These are phyloP conservation scores for Xylaria sp. DNA, from an alignment of 2,329 filamentous ascomycete genomes.

Conservation along the genomic window DNA sequence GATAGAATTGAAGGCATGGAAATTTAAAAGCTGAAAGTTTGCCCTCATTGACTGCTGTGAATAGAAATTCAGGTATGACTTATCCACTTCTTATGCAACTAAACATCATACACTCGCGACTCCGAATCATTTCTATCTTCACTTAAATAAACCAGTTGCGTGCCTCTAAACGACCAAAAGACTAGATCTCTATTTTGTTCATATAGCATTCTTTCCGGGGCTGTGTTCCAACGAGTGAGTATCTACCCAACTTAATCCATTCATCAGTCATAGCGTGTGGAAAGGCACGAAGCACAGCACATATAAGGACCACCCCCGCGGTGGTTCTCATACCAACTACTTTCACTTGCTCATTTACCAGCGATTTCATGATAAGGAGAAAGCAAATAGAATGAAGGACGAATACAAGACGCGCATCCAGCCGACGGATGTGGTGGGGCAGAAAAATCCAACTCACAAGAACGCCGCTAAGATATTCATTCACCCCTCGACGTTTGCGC, in stretches of 20 bases:
- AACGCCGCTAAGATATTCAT: slow-evolving; percentile 51
- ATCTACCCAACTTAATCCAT: no score
- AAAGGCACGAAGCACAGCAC: no score
- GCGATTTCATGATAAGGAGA: not conserved
- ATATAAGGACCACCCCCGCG: no score
- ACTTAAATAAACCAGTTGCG: no score
- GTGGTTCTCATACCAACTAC: not conserved
- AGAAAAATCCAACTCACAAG: slow-evolving; percentile 50
- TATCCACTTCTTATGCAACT: slow-evolving; percentile 21
- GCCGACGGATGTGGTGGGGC: slow-evolving; percentile 46
- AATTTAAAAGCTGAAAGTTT: no score
- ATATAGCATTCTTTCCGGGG: no score
- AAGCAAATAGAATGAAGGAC: slow-evolving; percentile 38
- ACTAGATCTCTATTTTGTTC: no score
- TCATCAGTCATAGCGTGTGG: no score
- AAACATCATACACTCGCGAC: slow-evolving; percentile 15
- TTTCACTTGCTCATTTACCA: not conserved
- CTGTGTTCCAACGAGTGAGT: no score
- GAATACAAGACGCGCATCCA: slow-evolving; percentile 50
- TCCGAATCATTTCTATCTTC: not conserved
- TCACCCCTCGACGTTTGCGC: slow-evolving; percentile 46
- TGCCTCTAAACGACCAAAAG: not conserved
- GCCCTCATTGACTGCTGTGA: no score
- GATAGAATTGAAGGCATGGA: no score
- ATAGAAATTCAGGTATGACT: no score